Evolutionary conservation across 176 grass and related monocot genomes (phyloP).

Genomic region (Aegilops speltoides): DNA sequence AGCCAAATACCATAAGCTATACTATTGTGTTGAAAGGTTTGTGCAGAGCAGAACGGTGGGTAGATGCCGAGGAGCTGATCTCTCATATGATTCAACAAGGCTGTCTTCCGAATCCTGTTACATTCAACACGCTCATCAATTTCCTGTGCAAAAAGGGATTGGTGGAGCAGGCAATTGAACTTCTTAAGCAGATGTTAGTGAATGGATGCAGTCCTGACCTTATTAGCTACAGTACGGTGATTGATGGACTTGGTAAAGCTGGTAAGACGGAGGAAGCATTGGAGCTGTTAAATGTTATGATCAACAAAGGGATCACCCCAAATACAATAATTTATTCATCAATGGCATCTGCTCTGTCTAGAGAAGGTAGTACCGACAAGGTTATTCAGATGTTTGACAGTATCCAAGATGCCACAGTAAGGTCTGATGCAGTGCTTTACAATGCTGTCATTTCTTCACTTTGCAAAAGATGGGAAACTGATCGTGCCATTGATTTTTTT

Average conservation of each 20-base stretch:
- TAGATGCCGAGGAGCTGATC: constrained; percentile 49
- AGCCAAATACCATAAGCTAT: constrained; percentile 60
- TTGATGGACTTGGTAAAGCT: constrained; percentile 57
- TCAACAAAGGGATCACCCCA: constrained; percentile 53
- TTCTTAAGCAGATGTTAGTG: constrained; percentile 56
- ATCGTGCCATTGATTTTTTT: constrained; percentile 42
- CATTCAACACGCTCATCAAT: constrained; percentile 57
- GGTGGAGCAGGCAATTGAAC: constrained; percentile 50
- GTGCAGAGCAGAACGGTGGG: constrained; percentile 32
- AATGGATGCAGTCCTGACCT: constrained; percentile 54
- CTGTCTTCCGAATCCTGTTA: constrained; percentile 54
- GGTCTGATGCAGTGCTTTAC: constrained; percentile 42
- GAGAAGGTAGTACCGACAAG: constrained; percentile 42
- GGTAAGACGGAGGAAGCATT: constrained; percentile 46
- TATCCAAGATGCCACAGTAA: constrained; percentile 40
- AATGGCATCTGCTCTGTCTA: constrained; percentile 45
- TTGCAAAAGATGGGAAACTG: constrained; percentile 51
- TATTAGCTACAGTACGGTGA: constrained; percentile 52
- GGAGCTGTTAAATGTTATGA: constrained; percentile 47
- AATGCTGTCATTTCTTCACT: constrained; percentile 51
- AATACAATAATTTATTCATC: constrained; percentile 52
- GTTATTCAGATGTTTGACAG: constrained; percentile 37
- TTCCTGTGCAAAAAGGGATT: constrained; percentile 62
- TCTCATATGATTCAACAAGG: constrained; percentile 51
- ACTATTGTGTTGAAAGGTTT: constrained; percentile 47